Percentiles rank a stretch among this genome's conserved stretches.
Conservation (phyloP, 768 basidiomycete genomes). For the Tricholoma furcatifolium region DNA sequence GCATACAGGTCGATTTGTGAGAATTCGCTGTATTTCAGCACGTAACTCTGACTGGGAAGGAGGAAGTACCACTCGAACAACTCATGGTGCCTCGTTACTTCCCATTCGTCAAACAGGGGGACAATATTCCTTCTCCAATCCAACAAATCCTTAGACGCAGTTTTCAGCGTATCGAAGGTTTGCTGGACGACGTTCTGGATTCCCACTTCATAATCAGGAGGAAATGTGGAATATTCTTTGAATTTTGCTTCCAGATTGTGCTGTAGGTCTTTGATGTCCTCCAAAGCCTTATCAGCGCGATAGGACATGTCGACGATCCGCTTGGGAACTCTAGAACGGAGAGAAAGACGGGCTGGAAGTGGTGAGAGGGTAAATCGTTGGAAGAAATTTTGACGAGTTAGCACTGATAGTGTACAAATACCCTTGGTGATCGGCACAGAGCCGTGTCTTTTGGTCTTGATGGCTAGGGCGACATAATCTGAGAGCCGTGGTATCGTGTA, state of each 20-base stretch:
- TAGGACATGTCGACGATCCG: neutral
- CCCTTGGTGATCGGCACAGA: neutral
- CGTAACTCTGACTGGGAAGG: neutral
- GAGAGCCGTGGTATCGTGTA: neutral
- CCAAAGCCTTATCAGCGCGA: neutral
- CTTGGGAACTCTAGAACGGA: neutral
- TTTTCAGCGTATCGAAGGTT: no score
- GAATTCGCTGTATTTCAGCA: neutral
- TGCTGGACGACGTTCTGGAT: neutral
- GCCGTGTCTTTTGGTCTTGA: neutral
- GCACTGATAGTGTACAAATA: neutral
- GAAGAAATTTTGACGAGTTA: neutral
- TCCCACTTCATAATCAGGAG: neutral
- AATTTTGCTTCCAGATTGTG: neutral
- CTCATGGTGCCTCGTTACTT: no score
- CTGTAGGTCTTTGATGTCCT: neutral
- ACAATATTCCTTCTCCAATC: no score
- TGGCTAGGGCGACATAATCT: neutral
- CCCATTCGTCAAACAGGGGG: no score
- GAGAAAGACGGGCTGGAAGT: no score
- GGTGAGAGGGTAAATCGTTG: no score
- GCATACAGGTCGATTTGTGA: neutral
- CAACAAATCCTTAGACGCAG: no score
- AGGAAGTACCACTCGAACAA: neutral
- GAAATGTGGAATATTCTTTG: neutral